Base-by-base conservation (phyloP, 2,329 filamentous ascomycete species). In the Xylariaceae sp. region DNA sequence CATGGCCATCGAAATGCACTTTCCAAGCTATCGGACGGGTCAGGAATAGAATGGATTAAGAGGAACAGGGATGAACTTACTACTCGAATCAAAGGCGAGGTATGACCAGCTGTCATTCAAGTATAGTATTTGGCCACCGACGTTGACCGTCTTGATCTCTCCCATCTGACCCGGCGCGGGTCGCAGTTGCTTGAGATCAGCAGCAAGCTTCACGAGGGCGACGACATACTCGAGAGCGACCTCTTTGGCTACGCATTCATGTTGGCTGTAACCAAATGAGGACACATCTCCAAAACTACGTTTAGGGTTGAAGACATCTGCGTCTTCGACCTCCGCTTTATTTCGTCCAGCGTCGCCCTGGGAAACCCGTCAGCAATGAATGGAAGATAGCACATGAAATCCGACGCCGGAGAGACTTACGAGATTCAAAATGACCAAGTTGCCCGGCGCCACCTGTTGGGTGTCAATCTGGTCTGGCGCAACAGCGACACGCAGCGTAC, bases 21-120 rank as follows among this genome's bases (percentile, higher is more conserved):
- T 70, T 70, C 68, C 68, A 70, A 12, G 68, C 68, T 70, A 34
- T 54, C 6, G n/a, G 21, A 21, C 0, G 1, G 40, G 53, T 72
- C 21, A 72, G 65, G 16, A 13, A 18, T 5, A 47, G 6, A 18
- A 37, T 3, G n/a, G n/a, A 12, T 7, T 4, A 9, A 15, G 13
- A 36, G 7, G 9, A 42, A 21, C 34, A 10, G 40, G 42, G 18
- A 5, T 0, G 26, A 37, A 70, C 72, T 71, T 72, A 78, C 76
- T 76, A 55, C 70, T 76, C 1, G 73, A 70, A 55, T 77, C 73
- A 13, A 72, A 71, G 30, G 66, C 66, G 15, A 78, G 68, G 44
- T 72, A 73, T 1, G 74, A 76, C 72, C 76, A 78, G 58, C 71
- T 76, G 43, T 78, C 75, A 52, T 76, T 76, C 18, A 77, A 68